phyloP scores from a whole-genome alignment of 2,329 filamentous ascomycete species.

The Colletotrichum sp. region DNA sequence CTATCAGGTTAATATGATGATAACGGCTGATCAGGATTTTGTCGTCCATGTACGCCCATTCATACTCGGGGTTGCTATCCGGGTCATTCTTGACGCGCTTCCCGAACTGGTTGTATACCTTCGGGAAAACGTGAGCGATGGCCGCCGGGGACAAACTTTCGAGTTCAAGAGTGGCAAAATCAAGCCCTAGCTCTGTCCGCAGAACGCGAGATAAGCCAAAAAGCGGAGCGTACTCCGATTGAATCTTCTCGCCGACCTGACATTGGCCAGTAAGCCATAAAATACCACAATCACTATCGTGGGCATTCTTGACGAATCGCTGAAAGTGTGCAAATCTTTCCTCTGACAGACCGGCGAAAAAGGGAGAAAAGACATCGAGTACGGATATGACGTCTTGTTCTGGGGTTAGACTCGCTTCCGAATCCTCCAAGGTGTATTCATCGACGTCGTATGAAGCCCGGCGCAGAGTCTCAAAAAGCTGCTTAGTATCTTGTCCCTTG shows the following conservation, averaged over 20 bases:
- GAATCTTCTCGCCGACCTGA: background rate
- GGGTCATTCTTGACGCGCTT: background rate
- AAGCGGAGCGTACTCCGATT: conserved; percentile 21
- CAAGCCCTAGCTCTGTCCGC: conserved; percentile 21
- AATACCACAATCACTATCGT: background rate
- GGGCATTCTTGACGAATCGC: background rate
- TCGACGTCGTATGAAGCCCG: background rate
- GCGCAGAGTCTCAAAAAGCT: background rate
- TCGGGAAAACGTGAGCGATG: background rate
- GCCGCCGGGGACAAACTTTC: background rate
- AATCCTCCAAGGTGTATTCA: background rate
- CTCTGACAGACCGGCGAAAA: background rate
- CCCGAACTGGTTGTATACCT: background rate
- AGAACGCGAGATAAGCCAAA: conserved; percentile 25
- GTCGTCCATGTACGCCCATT: conserved; percentile 32
- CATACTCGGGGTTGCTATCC: conserved; percentile 28
- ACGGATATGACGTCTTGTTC: conserved; percentile 25
- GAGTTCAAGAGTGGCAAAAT: background rate
- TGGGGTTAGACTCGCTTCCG: background rate
- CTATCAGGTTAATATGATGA: conserved; percentile 21
- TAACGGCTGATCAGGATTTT: conserved; percentile 27
- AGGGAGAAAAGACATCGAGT: background rate
- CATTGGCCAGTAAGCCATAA: conserved; percentile 9
- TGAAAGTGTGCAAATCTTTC: conserved; percentile 16
- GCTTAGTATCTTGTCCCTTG: background rate